Evolutionary conservation across 2,329 filamentous ascomycete genomes (phyloP), one percentile per base, ranked within the genome.

Genomic region (Penicillium sp.): DNA sequence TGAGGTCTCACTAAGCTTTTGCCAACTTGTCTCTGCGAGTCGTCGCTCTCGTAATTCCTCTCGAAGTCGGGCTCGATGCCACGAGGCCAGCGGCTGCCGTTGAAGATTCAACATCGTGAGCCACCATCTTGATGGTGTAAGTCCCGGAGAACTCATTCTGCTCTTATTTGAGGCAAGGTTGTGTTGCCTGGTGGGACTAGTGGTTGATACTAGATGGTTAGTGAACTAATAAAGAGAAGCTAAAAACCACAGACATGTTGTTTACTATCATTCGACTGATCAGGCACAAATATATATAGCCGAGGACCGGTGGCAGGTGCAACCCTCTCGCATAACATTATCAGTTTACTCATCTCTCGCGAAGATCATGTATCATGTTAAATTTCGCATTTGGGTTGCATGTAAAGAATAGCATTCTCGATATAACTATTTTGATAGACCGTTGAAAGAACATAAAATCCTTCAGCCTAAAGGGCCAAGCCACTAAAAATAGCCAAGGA

Each of bases 1-100:
- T 3, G 76, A 69, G 6, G 74, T 73, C 59, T 79, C 77, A 65
- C 76, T 79, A n/a, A 79, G 61, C 48, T 65, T 71, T 47, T 68
- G 55, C 49, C 66, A 59, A 15, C 23, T 41, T 5, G 65, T 71
- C 4, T 50, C 59, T 29, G 76, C 75, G 0, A 42, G 52, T 21
- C 63, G 65, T 18, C 63, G 67, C 57, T 79, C 76, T 15, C 29
- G 51, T 3, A 76, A 62, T 59, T 79, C 75, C 50, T 77, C 75
- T 37, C 60, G 60, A 37, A 77, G 64, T 21, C 75, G 68, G 48
- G 70, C 69, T 25, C 65, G 69, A 60, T 79, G 72, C 76, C 75
- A 79, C 5, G 67, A 64, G 15, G 60, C 62, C 52, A 64, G 64
- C 9, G 62, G 57, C 56, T 77, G 71, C 10, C 57, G 65, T 23